Conservation (phyloP, 306 rosid species). For the Inga laurina region DNA sequence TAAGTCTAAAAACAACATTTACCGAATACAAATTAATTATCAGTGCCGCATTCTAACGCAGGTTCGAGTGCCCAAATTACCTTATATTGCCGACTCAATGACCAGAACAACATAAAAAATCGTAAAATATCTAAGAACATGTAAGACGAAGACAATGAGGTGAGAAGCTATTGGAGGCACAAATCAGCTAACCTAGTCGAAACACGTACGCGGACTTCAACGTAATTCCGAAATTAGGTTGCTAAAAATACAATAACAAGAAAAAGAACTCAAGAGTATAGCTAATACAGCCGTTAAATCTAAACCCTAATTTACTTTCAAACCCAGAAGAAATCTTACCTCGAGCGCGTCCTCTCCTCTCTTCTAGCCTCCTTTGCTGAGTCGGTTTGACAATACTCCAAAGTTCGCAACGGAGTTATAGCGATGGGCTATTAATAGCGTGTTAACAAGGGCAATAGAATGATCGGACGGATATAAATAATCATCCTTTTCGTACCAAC, state of each 20-base stretch:
- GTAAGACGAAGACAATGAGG: neutral
- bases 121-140: neutral
- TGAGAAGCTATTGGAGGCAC: neutral
- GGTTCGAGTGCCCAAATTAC: too few relatives aligned
- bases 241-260: too few relatives aligned
- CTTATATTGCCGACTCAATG: too few relatives aligned
- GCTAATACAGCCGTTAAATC: too few relatives aligned
- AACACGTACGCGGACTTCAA: neutral
- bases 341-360: neutral
- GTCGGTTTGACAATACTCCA: neutral
- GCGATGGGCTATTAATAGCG: constrained; percentile 40
- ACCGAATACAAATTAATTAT: neutral
- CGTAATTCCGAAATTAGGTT: neutral
- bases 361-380: neutral
- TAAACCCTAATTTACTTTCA: constrained; percentile 20
- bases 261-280: neutral
- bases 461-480: constrained; percentile 46
- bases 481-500: constrained; percentile 27
- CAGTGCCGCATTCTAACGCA: too few relatives aligned
- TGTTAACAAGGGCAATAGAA: neutral
- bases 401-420: fast-evolving
- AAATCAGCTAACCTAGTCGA: neutral
- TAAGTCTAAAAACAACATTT: neutral
- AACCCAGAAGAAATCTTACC: constrained; percentile 24
- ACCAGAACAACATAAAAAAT: too few relatives aligned